phyloP scores from a whole-genome alignment of 495 filamentous ascomycete species.

The Tuber calosporum region DNA sequence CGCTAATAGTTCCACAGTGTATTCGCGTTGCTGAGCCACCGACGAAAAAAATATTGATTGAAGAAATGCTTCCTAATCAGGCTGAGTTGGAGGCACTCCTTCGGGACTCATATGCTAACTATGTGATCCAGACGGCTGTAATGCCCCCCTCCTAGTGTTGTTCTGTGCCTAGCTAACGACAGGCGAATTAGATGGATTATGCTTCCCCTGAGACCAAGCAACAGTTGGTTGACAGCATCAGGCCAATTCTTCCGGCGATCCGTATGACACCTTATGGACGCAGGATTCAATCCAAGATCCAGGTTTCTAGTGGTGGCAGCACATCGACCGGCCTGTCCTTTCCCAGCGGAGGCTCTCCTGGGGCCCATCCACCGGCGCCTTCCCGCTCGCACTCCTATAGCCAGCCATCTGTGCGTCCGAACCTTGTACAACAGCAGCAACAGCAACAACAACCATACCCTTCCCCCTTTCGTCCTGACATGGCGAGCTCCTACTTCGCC shows the following conservation, averaged over 20 bases:
- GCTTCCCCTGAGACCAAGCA: conserved; percentile 62
- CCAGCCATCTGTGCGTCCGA: conserved; percentile 35
- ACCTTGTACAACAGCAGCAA: conserved; percentile 36
- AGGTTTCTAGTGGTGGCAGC: conserved; percentile 10
- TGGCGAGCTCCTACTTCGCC: conserved; percentile 8
- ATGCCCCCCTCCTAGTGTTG: conserved; percentile 13
- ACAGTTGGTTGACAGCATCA: conserved; percentile 70
- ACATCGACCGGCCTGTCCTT: conserved; percentile 16
- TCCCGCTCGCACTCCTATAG: conserved; percentile 41
- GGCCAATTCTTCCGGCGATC: conserved; percentile 72
- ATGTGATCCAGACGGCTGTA: conserved; percentile 88
- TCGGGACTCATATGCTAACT: conserved; percentile 88
- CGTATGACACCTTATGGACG: conserved; percentile 87
- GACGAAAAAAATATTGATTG: conserved; percentile 64
- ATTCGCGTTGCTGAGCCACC: conserved; percentile 65
- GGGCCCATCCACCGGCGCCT: conserved; percentile 20
- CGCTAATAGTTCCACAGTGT: conserved; percentile 48
- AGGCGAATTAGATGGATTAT: conserved; percentile 56
- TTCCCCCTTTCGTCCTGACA: conserved; percentile 22
- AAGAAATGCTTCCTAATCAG: conserved; percentile 69
- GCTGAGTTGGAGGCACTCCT: conserved; percentile 77
- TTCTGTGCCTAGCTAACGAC: conserved; percentile 19
- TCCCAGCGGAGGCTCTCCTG: conserved; percentile 19
- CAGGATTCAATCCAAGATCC: conserved; percentile 80
- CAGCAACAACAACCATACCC: conserved; percentile 25